phyloP scores from a whole-genome alignment of 164 flowering plant genomes.

The Vitis labrusca region DNA sequence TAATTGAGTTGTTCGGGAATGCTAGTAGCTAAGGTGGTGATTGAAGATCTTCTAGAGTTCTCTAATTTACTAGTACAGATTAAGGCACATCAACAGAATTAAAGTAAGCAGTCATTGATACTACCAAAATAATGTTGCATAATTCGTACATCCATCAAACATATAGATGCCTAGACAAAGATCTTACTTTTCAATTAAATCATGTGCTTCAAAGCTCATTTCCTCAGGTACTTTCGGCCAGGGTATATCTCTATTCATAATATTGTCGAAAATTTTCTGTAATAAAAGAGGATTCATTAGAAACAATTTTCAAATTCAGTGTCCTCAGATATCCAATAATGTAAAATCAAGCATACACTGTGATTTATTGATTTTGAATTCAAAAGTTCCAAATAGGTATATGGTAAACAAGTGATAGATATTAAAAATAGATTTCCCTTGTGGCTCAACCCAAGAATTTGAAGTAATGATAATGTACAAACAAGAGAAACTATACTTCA shows the following conservation, averaged over 20 bases:
- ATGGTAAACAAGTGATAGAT: neutral
- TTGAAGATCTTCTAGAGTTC: too few relatives aligned
- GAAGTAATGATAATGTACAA: too few relatives aligned
- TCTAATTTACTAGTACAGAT: too few relatives aligned
- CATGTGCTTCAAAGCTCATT: constrained; percentile 79
- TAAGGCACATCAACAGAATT: neutral
- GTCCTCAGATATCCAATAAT: constrained; percentile 1
- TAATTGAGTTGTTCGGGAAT: too few relatives aligned
- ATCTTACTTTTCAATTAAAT: constrained; percentile 88
- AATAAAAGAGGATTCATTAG: constrained; percentile 19
- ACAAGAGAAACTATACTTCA: too few relatives aligned
- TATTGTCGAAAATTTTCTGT: constrained; percentile 96
- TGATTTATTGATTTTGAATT: neutral
- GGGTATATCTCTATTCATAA: constrained; percentile 90
- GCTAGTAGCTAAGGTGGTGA: too few relatives aligned
- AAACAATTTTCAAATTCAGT: neutral
- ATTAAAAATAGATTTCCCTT: neutral
- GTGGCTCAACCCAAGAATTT: too few relatives aligned
- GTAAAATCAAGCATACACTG: neutral
- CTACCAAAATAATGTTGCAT: neutral
- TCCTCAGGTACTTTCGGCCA: constrained; percentile 96
- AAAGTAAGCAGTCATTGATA: neutral
- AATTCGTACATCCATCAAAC: neutral
- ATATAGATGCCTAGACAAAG: neutral
- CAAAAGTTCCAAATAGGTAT: neutral